A percentile compares a stretch with the other conserved stretches of the same genome.
phyloP scores from a whole-genome alignment of 225 moss, liverwort and hornwort species.

The Neckera pumila region DNA sequence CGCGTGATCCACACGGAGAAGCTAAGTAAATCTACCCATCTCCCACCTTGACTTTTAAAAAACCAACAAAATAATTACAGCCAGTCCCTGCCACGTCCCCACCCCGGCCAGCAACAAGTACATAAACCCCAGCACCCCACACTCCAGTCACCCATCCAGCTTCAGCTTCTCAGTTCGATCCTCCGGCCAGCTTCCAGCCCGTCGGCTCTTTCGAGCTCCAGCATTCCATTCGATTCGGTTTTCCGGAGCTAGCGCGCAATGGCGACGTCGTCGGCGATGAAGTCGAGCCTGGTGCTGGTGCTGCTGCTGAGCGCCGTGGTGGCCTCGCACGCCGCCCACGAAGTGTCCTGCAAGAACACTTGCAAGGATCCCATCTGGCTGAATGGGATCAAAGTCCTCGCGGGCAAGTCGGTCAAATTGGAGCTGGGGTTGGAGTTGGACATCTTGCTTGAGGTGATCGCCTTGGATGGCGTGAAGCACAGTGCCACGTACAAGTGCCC shows the following conservation, averaged over 20 bases:
- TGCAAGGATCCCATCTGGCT: not conserved
- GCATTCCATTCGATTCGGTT: too few species aligned
- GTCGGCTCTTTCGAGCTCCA: not conserved
- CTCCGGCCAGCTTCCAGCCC: too few species aligned
- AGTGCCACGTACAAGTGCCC: not conserved
- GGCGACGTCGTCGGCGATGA: not conserved
- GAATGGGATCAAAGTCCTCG: not conserved
- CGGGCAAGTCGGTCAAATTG: accelerated
- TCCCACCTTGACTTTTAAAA: too few species aligned
- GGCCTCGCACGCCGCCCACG: not conserved
- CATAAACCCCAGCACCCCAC: too few species aligned
- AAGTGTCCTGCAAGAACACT: not conserved
- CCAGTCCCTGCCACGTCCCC: too few species aligned
- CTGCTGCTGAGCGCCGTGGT: not conserved
- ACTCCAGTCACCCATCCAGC: too few species aligned
- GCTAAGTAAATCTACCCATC: too few species aligned
- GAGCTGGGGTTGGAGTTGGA: accelerated
- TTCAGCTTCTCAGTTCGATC: too few species aligned
- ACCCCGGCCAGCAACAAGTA: too few species aligned
- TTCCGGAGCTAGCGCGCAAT: not conserved
- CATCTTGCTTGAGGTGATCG: not conserved
- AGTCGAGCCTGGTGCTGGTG: not conserved
- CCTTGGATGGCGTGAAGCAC: not conserved
- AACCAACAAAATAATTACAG: too few species aligned
- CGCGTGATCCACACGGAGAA: too few species aligned